Percentiles rank a stretch among this genome's conserved stretches.
phyloP scores from a whole-genome alignment of 2,329 filamentous ascomycete species.

The Tolypocladium tropicale region DNA sequence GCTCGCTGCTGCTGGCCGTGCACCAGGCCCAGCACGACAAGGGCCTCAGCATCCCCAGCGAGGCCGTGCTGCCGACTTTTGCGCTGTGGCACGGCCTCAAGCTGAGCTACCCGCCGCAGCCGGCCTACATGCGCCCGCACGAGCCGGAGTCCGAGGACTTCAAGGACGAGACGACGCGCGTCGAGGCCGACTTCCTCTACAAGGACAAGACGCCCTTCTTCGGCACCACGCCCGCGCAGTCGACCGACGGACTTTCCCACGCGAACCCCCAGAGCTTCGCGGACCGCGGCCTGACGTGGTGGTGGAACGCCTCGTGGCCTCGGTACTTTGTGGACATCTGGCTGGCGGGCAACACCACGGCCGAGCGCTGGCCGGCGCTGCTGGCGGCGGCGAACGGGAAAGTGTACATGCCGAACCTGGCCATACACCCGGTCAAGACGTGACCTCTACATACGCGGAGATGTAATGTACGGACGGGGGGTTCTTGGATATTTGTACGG shows the following conservation, averaged over 20 bases:
- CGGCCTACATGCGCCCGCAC: conserved; percentile 16
- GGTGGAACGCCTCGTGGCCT: conserved; percentile 24
- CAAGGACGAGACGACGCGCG: conserved; percentile 3
- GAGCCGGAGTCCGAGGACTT: conserved; percentile 5
- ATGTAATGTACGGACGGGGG: background rate
- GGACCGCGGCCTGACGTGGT: conserved; percentile 15
- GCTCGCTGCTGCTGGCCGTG: conserved; percentile 18
- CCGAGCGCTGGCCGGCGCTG: conserved; percentile 13
- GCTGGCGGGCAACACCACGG: conserved; percentile 13
- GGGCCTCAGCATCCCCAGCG: conserved; percentile 20
- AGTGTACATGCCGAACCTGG: conserved; percentile 22
- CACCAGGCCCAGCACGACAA: conserved; percentile 20
- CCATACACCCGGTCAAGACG: conserved; percentile 27
- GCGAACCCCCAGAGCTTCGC: conserved; percentile 11
- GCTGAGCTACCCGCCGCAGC: conserved; percentile 24
- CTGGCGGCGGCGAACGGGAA: conserved; percentile 17
- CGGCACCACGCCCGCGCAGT: conserved; percentile 15
- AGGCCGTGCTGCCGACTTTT: conserved; percentile 24
- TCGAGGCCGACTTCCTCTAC: conserved; percentile 1
- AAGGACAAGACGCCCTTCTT: conserved; percentile 12
- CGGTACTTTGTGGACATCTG: conserved; percentile 21
- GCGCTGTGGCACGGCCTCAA: conserved; percentile 28
- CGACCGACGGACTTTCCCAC: conserved; percentile 14
- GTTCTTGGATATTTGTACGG: background rate
- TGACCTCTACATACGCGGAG: background rate